Evolutionary conservation across 2,329 filamentous ascomycete species (phyloP), one percentile per base, ranked within the genome.

Genomic region (Exophiala aquamarina): DNA sequence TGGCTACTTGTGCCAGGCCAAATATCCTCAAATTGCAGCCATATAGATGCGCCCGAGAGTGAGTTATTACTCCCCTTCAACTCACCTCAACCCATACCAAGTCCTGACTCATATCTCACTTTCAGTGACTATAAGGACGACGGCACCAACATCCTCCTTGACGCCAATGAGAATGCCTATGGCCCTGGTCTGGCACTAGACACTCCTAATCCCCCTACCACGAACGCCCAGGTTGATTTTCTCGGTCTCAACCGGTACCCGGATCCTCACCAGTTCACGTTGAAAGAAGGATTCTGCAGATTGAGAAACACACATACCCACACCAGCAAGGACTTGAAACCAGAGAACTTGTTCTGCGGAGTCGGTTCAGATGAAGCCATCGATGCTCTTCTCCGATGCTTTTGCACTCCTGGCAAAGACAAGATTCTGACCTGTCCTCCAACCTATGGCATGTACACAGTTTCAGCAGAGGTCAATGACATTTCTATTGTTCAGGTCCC

Each of bases 371-470:
- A 98, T 67, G 93, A 98, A 76, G 92, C 89, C 55, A 95, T 98
- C 65, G 93, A 98, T 70, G 89, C 89, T 4, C 79, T 98, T 32
- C 79, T 98, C 50, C 86, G 93, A 43, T 93, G 88, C 69, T 98
- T 98, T 74, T 98, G 93, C 71, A 74, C 82, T 2, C 93, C 93
- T 1, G 89, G 86, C 36, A 78, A 78, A 57, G 93, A 98, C 70
- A 89, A 87, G 64, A 94, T 98, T 64, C 79, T 98, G 28, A 92
- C 89, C 33, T 97, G 92, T 64, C 93, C 93, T 14, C 93, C 93
- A 1, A 98, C 93, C 1, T 98, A 98, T 67, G 93, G 93, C 71
- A 98, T 98, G 93, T 98, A 98, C 74, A 77, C 82, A 37, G 93
- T 98, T 14, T 94, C 89, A 5, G 93, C 93, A 1, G 87, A 94